Evolutionary conservation across 1,284 basidiomycete species (phyloP).

Genomic region (Hymenochaete sp.): DNA sequence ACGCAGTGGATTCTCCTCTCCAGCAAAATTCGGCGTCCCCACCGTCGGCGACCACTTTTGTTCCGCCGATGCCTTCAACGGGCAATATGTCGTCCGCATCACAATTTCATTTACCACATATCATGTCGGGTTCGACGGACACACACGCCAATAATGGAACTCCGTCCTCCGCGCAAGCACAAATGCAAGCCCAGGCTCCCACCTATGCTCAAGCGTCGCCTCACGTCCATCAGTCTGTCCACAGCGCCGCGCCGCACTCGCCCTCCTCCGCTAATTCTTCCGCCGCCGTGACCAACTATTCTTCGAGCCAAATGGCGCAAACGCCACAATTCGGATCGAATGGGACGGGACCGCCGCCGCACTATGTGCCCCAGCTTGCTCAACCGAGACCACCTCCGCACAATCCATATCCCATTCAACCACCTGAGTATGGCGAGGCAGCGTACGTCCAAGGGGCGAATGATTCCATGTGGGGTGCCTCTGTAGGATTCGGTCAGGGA

Average conservation of each 20-base stretch:
- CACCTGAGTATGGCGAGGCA: conserved; percentile 15
- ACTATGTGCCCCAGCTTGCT: conserved; percentile 12
- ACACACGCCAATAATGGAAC: conserved; percentile 4
- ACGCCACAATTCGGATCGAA: conserved; percentile 2
- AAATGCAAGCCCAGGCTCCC: conserved; percentile 7
- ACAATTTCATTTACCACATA: conserved; percentile 9
- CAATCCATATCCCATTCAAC: conserved; percentile 10
- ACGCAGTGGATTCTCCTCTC: conserved; percentile 7
- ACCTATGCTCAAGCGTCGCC: conserved; percentile 13
- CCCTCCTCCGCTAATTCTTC: background rate
- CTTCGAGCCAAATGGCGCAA: background rate
- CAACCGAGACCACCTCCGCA: conserved; percentile 8
- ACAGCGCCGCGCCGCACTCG: conserved; percentile 1
- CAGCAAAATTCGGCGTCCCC: conserved; percentile 7
- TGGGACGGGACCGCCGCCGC: background rate
- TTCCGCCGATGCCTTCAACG: background rate
- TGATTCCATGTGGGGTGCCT: conserved; percentile 34
- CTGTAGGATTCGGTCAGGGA: conserved; percentile 32
- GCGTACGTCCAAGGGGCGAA: conserved; percentile 23
- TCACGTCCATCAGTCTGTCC: conserved; percentile 14
- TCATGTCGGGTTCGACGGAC: background rate
- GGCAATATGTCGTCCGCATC: conserved; percentile 1
- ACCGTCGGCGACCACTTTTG: background rate
- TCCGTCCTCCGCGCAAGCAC: conserved; percentile 1
- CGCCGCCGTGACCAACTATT: background rate